Base-by-base conservation (phyloP, 768 basidiomycete species). In the Paxillus involutus region DNA sequence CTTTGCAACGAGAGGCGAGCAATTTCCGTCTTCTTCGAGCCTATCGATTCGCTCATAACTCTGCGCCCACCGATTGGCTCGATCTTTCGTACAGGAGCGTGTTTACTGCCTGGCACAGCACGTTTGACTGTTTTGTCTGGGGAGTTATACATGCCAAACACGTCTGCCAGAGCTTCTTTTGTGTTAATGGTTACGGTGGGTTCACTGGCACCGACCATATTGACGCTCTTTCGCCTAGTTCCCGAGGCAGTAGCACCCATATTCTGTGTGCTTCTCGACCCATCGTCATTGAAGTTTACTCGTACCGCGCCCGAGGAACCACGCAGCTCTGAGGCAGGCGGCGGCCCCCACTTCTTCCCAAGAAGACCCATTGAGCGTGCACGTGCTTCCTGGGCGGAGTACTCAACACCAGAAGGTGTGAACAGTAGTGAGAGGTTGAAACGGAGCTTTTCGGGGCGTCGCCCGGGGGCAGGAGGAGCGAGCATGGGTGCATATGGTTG, bases 141-240 rank as follows among this genome's bases (percentile, higher is more conserved):
- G 9, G 89, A 91, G 68, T 97, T 96, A 68, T 94, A 98, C 88
- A 98, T 94, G 49, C 87, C 89, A 72, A 95, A 94, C 40, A 98
- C 93, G 64, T 98, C 94, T 12, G 84, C 89, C 33, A 97, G 78
- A 4, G 97, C 97, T 58, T 93, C 91, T 68, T 94, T 95, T 29
- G 97, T 99, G 68, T 97, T 97, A 62, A 98, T 93, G 1, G 97
- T 99, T 6, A 98, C 87, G 0, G 91, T 93, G 4, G 91, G 89
- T 67, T 93, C 91, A 14, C 75, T 77, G 14, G 70, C 78, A 29
- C 70, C 72, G 53, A 74, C 66, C 39, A 75, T 65, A 16, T 40
- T 61, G 32, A 79, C 59, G 55, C 77, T 80, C 71, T 75, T 81
- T 50, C 82, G 73, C 26, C 73, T 74, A 48, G 65, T 61, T 16